A percentile compares a stretch with the other conserved stretches of the same genome.
Evolutionary conservation across 208 protist species (phyloP).

Genomic region (Wallacemonas collosoma): DNA sequence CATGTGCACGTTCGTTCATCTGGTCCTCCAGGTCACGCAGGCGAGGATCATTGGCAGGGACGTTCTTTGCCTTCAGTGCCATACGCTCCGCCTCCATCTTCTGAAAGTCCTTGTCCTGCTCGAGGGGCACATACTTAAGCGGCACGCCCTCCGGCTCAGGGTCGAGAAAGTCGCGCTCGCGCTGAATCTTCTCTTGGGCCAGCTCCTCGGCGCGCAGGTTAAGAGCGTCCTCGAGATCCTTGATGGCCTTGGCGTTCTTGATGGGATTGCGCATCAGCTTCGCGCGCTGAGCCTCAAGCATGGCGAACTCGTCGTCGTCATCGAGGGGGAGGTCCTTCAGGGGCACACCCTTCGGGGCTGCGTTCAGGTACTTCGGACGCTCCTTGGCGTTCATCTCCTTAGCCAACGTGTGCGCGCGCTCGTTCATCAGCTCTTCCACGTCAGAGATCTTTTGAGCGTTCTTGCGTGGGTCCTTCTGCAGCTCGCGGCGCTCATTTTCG

Average conservation of each 20-base stretch:
- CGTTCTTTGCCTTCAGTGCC: slow-evolving; percentile 41
- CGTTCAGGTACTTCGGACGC: slow-evolving; percentile 56
- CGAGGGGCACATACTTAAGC: slow-evolving; percentile 64
- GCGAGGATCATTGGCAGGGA: slow-evolving; percentile 34
- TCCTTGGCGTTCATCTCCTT: slow-evolving; percentile 72
- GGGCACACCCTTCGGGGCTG: slow-evolving; percentile 49
- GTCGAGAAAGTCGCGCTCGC: slow-evolving; percentile 70
- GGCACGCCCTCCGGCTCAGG: slow-evolving; percentile 60
- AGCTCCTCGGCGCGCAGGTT: slow-evolving; percentile 71
- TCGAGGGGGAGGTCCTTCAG: slow-evolving; percentile 72
- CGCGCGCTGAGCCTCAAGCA: slow-evolving; percentile 70
- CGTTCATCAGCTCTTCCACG: slow-evolving; percentile 79
- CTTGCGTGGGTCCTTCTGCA: slow-evolving; percentile 50
- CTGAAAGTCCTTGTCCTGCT: slow-evolving; percentile 63
- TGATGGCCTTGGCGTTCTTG: slow-evolving; percentile 64
- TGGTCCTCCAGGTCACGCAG: slow-evolving; percentile 57
- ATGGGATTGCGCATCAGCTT: slow-evolving; percentile 54
- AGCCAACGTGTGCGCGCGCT: slow-evolving; percentile 67
- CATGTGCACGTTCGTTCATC: slow-evolving; percentile 68
- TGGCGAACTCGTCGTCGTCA: slow-evolving; percentile 60
- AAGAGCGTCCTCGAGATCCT: slow-evolving; percentile 52
- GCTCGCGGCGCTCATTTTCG: slow-evolving; percentile 59
- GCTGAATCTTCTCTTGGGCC: slow-evolving; percentile 68
- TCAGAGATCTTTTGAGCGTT: slow-evolving; percentile 64
- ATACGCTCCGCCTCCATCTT: slow-evolving; percentile 66